These are phyloP conservation scores for Nematodospora anomalae DNA, from an alignment of 1,139 yeast genomes.

Conservation along the genomic window DNA sequence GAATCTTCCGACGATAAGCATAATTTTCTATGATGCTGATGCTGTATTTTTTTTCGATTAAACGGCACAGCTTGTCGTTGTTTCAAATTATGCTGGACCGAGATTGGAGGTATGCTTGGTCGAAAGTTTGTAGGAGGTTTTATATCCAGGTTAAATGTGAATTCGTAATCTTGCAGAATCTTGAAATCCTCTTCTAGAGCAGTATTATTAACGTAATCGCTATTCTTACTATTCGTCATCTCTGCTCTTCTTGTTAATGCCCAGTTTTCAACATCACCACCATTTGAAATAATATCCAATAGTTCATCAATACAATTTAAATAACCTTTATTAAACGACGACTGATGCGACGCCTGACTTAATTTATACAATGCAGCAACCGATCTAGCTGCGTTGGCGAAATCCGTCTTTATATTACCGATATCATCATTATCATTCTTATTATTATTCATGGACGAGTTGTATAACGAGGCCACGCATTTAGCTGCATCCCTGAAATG, in stretches of 20 bases:
- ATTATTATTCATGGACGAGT: slow-evolving; percentile 22
- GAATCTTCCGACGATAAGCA: slow-evolving; percentile 9
- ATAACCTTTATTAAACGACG: slow-evolving; percentile 54
- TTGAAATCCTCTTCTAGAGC: slow-evolving; percentile 9
- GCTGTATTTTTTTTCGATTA: slow-evolving; percentile 9
- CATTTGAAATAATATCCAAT: slow-evolving; percentile 43
- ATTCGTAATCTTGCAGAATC: slow-evolving; percentile 39
- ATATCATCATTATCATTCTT: slow-evolving; percentile 58
- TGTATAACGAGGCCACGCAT: slow-evolving; percentile 44
- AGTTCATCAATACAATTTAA: slow-evolving; percentile 57
- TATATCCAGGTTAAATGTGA: slow-evolving; percentile 32
- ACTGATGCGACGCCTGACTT: slow-evolving; percentile 44
- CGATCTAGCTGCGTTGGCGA: slow-evolving; percentile 63
- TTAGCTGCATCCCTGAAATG: slow-evolving; percentile 50
- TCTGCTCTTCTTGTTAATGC: slow-evolving; percentile 41
- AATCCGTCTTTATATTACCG: slow-evolving; percentile 40
- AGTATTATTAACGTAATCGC: not conserved
- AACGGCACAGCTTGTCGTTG: slow-evolving; percentile 11
- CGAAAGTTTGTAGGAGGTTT: slow-evolving; percentile 41
- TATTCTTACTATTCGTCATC: slow-evolving; percentile 4
- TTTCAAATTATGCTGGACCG: slow-evolving; percentile 33
- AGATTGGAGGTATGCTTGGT: slow-evolving; percentile 47
- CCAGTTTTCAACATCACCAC: slow-evolving; percentile 55
- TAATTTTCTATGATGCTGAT: slow-evolving; percentile 9
- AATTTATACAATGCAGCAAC: slow-evolving; percentile 62